Base-by-base conservation (phyloP, 2,329 filamentous ascomycete species). In the Botryotinia calthae region DNA sequence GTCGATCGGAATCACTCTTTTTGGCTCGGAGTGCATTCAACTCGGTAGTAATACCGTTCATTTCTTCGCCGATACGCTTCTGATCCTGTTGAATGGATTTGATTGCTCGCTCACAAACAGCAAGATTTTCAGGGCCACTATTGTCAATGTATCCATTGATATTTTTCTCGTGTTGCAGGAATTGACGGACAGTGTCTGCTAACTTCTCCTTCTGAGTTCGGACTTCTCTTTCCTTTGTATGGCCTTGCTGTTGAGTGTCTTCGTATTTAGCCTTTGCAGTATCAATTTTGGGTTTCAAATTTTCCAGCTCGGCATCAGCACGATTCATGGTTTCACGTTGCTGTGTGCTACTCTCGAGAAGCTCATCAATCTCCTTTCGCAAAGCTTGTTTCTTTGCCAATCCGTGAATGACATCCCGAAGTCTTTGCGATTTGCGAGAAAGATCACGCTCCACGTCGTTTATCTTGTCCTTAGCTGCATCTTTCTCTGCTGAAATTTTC, bases 361-460 rank as follows among this genome's bases (percentile, higher is more conserved):
- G 87, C 72, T 92, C 88, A 74, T 93, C 89, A 46, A 98, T 89
- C 75, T 94, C 92, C 58, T 85, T 84, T 74, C 89, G 85, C 34
- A 97, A 85, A 61, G 88, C 87, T 56, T 87, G 86, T 84, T 95
- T 97, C 82, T 93, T 94, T 80, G 97, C 94, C 40, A 98, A 85
- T 78, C 95, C 90, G 73, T 91, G 90, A 65, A 87, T 86, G 1
- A 92, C 89, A 70, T 87, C 88, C 77, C 87, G 90, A 69, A 98
- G 86, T 76, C 92, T 92, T 79, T 91, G 91, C 74, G 87, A 89
- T 58, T 93, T 84, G 81, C 97, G 92, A 78, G 92, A 91, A 73
- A 90, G 87, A 79, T 96, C 90, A 7, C 96, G 85, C 82, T 98
- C 94, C 40, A 97, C 84, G 25, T 86, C 84, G 75, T 87, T 91